A percentile compares a stretch with the other conserved stretches of the same genome.
These are phyloP conservation scores for Adansonia madagascariensis DNA, from an alignment of 441 rosid genomes.

Conservation along the genomic window DNA sequence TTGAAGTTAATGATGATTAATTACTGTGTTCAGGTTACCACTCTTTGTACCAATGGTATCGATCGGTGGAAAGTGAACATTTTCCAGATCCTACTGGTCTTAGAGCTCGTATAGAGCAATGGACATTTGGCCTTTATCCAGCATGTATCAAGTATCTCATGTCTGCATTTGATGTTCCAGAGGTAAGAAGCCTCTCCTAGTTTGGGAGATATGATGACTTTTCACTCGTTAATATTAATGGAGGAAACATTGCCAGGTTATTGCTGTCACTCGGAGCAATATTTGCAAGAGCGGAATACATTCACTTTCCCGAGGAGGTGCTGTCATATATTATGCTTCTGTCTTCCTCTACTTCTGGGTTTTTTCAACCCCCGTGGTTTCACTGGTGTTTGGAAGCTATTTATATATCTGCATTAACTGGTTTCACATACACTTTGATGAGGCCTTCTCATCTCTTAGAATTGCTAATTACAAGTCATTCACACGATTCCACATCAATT, in stretches of 20 bases:
- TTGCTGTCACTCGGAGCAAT: constrained; percentile 90
- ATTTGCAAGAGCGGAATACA: constrained; percentile 85
- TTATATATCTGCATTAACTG: constrained; percentile 95
- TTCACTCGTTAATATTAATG: constrained; percentile 17
- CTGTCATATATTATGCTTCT: constrained; percentile 83
- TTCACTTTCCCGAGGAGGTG: constrained; percentile 85
- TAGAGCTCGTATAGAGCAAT: constrained; percentile 90
- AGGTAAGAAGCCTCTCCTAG: constrained; percentile 52
- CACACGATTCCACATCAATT: constrained; percentile 80
- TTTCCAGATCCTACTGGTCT: constrained; percentile 99
- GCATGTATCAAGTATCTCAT: constrained; percentile 98
- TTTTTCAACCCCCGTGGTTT: constrained; percentile 94
- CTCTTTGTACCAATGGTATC: constrained; percentile 93
- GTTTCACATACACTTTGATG: constrained; percentile 96
- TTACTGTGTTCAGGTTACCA: constrained; percentile 73
- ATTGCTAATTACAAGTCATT: constrained; percentile 98
- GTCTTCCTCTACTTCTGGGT: constrained; percentile 99
- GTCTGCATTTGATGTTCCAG: constrained; percentile 99
- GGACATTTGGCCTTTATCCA: constrained; percentile 98
- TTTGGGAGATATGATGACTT: constrained; percentile 15
- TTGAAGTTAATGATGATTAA: constrained; percentile 13
- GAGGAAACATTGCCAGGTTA: constrained; percentile 59
- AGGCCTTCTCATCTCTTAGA: constrained; percentile 97
- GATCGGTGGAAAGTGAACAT: constrained; percentile 87
- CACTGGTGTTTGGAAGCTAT: constrained; percentile 94